phyloP scores from a whole-genome alignment of 2,329 filamentous ascomycete species.

The Pseudogymnoascus sp. region DNA sequence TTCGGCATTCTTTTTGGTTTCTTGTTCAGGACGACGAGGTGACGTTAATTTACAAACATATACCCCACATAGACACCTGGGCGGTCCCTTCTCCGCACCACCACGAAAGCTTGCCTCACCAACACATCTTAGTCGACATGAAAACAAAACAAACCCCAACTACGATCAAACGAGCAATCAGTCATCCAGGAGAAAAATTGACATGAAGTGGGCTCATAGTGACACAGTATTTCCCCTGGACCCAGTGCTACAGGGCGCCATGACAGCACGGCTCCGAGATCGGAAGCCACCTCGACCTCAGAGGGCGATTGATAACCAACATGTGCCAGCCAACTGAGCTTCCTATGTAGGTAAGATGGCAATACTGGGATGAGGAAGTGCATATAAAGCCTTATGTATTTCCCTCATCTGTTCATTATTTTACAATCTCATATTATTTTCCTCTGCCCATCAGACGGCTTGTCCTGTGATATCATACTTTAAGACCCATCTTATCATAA shows the following conservation, averaged over 20 bases:
- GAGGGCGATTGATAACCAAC: background rate
- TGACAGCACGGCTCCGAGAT: background rate
- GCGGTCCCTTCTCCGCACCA: background rate
- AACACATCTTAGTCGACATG: background rate
- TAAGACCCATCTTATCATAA: background rate
- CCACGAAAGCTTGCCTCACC: background rate
- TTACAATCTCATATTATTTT: background rate
- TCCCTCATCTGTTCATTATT: background rate
- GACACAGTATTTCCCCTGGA: constrained; percentile 2
- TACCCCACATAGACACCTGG: background rate
- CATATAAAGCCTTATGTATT: background rate
- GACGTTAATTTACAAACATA: background rate
- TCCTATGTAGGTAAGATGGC: background rate
- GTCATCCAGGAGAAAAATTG: background rate
- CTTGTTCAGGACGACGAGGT: background rate
- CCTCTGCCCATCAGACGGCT: background rate
- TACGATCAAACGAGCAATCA: background rate
- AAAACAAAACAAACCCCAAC: background rate
- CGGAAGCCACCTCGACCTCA: background rate
- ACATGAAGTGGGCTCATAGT: background rate
- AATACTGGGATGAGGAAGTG: background rate
- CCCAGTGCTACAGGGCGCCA: background rate
- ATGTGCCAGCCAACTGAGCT: background rate
- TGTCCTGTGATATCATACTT: background rate
- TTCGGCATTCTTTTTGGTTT: background rate